Base-by-base conservation (phyloP, 2,329 filamentous ascomycete genomes). In the Cercospora janseana region DNA sequence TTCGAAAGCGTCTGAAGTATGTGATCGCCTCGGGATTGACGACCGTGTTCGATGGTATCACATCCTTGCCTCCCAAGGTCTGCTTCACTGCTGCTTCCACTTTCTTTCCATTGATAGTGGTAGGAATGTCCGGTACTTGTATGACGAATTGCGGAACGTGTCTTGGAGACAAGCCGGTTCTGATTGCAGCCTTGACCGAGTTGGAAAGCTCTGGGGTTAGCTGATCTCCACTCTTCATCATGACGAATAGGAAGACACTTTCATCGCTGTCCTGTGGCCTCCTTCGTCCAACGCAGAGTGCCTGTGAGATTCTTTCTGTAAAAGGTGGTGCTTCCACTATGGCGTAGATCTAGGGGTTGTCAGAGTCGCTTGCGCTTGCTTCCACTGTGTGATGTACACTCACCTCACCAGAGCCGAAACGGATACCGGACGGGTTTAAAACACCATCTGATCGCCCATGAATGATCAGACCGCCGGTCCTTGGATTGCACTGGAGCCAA, bases 91-190 rank as follows among this genome's bases (percentile, higher is more conserved):
- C 68, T 41, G 66, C 70, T 65, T 72, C 69, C 21, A 75, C 70
- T 52, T 75, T 75, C 60, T 75, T 75, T 5, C 73, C 73, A 49
- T 76, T 75, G 32, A 76, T 70, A 7, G 72, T 75, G 15, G 70
- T 35, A 5, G 45, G 50, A n/a, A 52, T 49, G 5, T 52, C 50
- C 20, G 31, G 44, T 7, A 72, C 66, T 13, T 66, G 57, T 9
- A 72, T 53, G 7, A 75, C 61, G 49, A 70, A 73, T 46, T 60
- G 63, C 1, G 72, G 72, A 21, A 75, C 72, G 57, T 75, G 72
- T 6, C 72, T 59, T 3, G 67, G 52, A 9, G 63, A 66, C 6
- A 68, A 54, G 7, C 31, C 46, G 4, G 27, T 52, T 26, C 44
- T 54, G 27, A 71, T 68, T 1, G 63, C 61, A 3, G 42, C 29